Base-by-base conservation (phyloP, 2,329 filamentous ascomycete species). In the Plectosphaerella cucumerina region DNA sequence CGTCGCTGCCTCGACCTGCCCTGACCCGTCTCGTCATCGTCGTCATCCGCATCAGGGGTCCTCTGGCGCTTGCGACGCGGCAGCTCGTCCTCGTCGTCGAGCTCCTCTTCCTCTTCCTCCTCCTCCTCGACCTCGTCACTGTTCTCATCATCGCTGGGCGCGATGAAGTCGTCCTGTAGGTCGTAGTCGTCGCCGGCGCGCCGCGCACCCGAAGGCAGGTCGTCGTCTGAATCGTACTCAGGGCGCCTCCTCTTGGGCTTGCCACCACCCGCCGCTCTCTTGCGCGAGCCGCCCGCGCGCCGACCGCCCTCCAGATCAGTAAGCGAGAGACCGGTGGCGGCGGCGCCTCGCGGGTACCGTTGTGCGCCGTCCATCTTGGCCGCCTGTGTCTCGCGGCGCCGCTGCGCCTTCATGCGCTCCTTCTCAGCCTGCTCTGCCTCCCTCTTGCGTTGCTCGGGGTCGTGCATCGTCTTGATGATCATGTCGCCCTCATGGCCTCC, bases 201-300 rank as follows among this genome's bases (percentile, higher is more conserved):
- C 31, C 78, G 77, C 44, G 73, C 74, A 31, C 82, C 81, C 35
- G 80, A 77, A 15, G 82, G 81, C 34, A 85, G 74, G 53, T 89
- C 87, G 58, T 90, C 87, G 59, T 91, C 89, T 9, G 89, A 89
- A 60, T 92, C 87, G 54, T 90, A 88, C 58, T 89, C 87, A 53
- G 77, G 73, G 37, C 77, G 74, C 31, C 76, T 74, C 60, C 76
- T 74, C 69, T 80, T 82, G 44, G 72, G 68, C 56, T 78, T 79
- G 26, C 70, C 67, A 11, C 78, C 78, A 0, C 75, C 70, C 1
- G 72, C 70, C 20, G 77, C 75, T 54, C 79, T 76, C 64, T 84
- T 84, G 41, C 80, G 74, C n/a, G 70, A 69, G 20, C 71, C 74
- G 12, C 64, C 65, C 26, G 72, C 71, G 56, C 78, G 73, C 23